Percentiles rank a stretch among this genome's conserved stretches.
Evolutionary conservation across 495 filamentous ascomycete species (phyloP).

Genomic region (Penicillium roqueforti): DNA sequence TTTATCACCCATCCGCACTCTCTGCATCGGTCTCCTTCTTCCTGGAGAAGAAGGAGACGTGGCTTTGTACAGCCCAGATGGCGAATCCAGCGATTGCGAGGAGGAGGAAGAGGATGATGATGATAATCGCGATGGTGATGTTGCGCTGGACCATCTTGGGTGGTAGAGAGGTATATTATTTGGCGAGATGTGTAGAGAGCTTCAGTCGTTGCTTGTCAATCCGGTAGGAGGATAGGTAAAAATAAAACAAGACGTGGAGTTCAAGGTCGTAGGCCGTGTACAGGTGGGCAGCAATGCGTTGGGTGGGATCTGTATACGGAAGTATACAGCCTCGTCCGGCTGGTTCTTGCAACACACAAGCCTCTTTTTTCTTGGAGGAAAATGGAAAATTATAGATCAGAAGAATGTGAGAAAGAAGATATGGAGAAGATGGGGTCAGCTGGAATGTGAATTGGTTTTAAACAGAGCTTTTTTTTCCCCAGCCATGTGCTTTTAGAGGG

Average conservation of each 20-base stretch:
- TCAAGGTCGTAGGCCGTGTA: not conserved
- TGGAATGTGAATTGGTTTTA: slow-evolving; percentile 18
- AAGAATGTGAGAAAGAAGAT: slow-evolving; percentile 8
- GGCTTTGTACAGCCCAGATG: slow-evolving; percentile 56
- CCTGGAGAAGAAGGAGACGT: slow-evolving; percentile 37
- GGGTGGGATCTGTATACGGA: slow-evolving; percentile 4
- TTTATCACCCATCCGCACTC: slow-evolving; percentile 30
- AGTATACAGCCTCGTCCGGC: slow-evolving; percentile 7
- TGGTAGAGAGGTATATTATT: not conserved
- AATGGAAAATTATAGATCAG: not conserved
- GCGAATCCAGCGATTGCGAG: slow-evolving; percentile 65
- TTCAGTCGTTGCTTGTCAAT: not conserved
- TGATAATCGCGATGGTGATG: slow-evolving; percentile 76
- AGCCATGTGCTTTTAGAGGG: slow-evolving; percentile 28
- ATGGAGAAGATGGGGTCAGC: slow-evolving; percentile 6
- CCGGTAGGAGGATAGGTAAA: not conserved
- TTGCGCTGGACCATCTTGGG: slow-evolving; percentile 59
- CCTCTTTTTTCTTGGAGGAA: not conserved
- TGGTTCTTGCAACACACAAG: not conserved
- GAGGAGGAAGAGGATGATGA: slow-evolving; percentile 73
- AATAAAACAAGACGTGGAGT: not conserved
- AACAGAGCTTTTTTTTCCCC: slow-evolving; percentile 14
- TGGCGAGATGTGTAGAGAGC: not conserved
- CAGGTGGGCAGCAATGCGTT: slow-evolving; percentile 4
- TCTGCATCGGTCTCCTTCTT: slow-evolving; percentile 41